These are phyloP conservation scores for Pseudogymnoascus sp. DNA, from an alignment of 2,329 filamentous ascomycete species.

Conservation along the genomic window DNA sequence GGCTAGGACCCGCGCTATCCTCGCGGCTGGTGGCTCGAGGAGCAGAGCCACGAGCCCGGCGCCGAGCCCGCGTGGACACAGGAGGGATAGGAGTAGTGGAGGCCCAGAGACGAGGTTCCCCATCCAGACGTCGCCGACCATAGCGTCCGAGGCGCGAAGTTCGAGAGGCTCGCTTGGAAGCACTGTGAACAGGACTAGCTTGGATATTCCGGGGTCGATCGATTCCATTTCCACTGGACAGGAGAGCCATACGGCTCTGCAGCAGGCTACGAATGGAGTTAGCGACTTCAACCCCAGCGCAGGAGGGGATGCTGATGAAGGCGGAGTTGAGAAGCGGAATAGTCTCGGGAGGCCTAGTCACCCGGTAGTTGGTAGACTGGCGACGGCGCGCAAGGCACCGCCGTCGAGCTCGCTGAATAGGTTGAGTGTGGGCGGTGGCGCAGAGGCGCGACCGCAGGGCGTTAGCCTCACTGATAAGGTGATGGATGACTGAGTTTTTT, in stretches of 20 bases:
- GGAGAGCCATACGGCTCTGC: constrained; percentile 9
- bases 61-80: constrained; percentile 54
- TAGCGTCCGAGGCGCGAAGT: constrained; percentile 37
- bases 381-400: constrained; percentile 29
- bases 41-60: constrained; percentile 70
- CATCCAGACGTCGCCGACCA: constrained; percentile 59
- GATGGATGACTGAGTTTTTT: constrained; percentile 59
- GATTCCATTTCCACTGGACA: background rate
- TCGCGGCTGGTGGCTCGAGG: constrained; percentile 50
- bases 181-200: constrained; percentile 49
- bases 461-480: constrained; percentile 67
- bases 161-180: constrained; percentile 27
- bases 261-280: constrained; percentile 22
- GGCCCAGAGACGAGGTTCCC: constrained; percentile 76
- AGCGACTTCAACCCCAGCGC: background rate
- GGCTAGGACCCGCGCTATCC: constrained; percentile 76
- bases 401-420: constrained; percentile 27
- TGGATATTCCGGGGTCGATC: constrained; percentile 62
- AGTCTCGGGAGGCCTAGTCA: constrained; percentile 50
- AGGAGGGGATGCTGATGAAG: background rate
- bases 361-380: constrained; percentile 45
- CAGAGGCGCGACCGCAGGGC: constrained; percentile 37
- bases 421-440: constrained; percentile 26
- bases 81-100: constrained; percentile 72
- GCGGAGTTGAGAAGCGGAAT: constrained; percentile 53